Percentiles rank a stretch among this genome's conserved stretches.
Evolutionary conservation across 1,139 yeast genomes (phyloP).

Genomic region (Pichia sp.): DNA sequence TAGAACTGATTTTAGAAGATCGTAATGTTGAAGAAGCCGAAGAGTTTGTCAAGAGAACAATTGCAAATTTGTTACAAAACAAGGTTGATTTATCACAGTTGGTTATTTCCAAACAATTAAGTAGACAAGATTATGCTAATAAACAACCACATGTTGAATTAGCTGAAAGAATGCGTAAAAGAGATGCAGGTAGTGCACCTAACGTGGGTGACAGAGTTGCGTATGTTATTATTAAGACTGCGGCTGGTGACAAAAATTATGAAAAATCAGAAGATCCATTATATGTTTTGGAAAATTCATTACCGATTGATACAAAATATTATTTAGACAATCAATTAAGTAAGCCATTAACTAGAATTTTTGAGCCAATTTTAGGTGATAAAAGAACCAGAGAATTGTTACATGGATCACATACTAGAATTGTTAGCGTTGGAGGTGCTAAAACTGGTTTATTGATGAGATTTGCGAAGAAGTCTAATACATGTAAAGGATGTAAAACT

Average conservation of each 20-base stretch:
- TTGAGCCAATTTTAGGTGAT: conserved; percentile 92
- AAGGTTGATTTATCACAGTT: conserved; percentile 87
- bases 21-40: conserved; percentile 88
- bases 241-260: conserved; percentile 77
- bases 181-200: conserved; percentile 98
- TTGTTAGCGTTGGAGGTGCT: conserved; percentile 60
- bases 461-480: conserved; percentile 83
- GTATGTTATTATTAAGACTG: conserved; percentile 79
- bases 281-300: conserved; percentile 81
- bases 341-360: conserved; percentile 87
- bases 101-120: conserved; percentile 88
- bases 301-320: conserved; percentile 92
- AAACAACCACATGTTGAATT: conserved; percentile 96
- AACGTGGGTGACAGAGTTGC: conserved; percentile 97
- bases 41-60: conserved; percentile 74
- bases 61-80: conserved; percentile 86
- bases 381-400: conserved; percentile 70
- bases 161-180: conserved; percentile 91
- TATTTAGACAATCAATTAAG: conserved; percentile 89
- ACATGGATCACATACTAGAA: conserved; percentile 77
- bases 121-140: conserved; percentile 86
- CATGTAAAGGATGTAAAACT: conserved; percentile 82
- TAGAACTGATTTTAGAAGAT: conserved; percentile 79
- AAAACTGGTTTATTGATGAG: conserved; percentile 65
- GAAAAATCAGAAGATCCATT: conserved; percentile 97